Evolutionary conservation across 208 protist genomes (phyloP), one percentile per base, ranked within the genome.

Genomic region (Kentomonas sorsogonicus): DNA sequence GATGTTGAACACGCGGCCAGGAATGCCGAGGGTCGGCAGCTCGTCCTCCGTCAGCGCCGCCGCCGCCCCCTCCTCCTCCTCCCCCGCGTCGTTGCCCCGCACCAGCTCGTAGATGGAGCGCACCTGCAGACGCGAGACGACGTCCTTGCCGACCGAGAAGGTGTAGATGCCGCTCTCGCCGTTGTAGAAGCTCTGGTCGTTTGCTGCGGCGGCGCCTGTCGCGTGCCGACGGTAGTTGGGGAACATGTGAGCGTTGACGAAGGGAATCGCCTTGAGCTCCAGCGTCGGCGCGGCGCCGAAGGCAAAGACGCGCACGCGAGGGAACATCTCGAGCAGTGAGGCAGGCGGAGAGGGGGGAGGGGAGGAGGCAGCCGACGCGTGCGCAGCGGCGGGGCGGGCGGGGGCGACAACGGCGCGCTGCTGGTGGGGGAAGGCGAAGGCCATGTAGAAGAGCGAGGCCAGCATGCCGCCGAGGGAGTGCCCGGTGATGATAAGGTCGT

Each of bases 401-500:
- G 55, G 10, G 50, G 60, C 4, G 41, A 58, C 55, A 44, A 44
- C 20, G 29, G 44, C 22, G 57, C 30, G 5, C 50, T 30, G 57
- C 60, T 54, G 36, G 31, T 62, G 29, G 26, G 62, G 52, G 44
- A 79, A 56, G 44, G 73, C 77, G 59, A 79, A 87, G 4, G 90
- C 57, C 2, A 93, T 63, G 56, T 90, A 81, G 51, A 91, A 93
- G 39, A 93, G 55, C 45, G 66, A 77, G 9, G 86, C 86, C 67
- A 79, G 54, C 27, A 83, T 68, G 41, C 72, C 86, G 18, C 86
- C 86, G 40, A 93, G 83, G 27, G 83, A 93, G 69, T 93, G 86
- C 6, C 86, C 86, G 10, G 84, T 89, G 45, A 87, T 46, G 53
- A 83, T 62, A 25, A 91, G 70, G 30, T 76, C 65, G 65, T 91